Evolutionary conservation across 805 yeast genomes (phyloP), one percentile per base, ranked within the genome.

Genomic region (Candida easanensis): DNA sequence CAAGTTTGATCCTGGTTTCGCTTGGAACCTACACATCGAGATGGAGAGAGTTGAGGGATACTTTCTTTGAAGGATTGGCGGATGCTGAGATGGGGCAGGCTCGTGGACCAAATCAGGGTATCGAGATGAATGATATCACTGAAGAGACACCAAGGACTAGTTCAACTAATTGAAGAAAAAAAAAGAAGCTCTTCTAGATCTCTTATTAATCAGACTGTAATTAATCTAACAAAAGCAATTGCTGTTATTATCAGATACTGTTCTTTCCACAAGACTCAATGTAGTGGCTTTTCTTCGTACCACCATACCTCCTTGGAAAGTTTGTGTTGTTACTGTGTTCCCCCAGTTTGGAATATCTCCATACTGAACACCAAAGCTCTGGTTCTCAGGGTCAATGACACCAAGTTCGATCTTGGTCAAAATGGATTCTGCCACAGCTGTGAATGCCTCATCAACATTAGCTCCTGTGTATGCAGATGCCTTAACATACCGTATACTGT

Each of bases 21-120:
- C 70, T 91, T 47, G 96, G 97, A 0, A 88, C 96, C 0, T 91
- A 91, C 78, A 79, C 89, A 15, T 80, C 96, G 0, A 77, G 96
- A 52, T 90, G 97, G 97, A 80, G 82, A 52, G 99, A 91, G 61
- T 69, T 91, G 42, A 74, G 90, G 56, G 86, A 87, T 31, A 87
- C 96, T 0, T 91, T 93, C 58, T 91, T 93, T 54, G 95, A 89
- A 45, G 88, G 90, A 26, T 69, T 85, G 68, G 73, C 78, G 20
- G 93, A 84, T 52, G 71, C 77, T 8, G 82, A 77, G 52, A 46
- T 69, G 41, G 81, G 79, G 11, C 47, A 45, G 27, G 45, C 49
- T 4, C 40, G 52, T 20, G 31, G 37, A 4, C 37, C 32, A n/a
- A 28, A 25, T n/a, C 36, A 46, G 11, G 52, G 44, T 3, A 57